Evolutionary conservation across 768 basidiomycete species (phyloP).

Genomic region (Daedaleopsis sinensis): DNA sequence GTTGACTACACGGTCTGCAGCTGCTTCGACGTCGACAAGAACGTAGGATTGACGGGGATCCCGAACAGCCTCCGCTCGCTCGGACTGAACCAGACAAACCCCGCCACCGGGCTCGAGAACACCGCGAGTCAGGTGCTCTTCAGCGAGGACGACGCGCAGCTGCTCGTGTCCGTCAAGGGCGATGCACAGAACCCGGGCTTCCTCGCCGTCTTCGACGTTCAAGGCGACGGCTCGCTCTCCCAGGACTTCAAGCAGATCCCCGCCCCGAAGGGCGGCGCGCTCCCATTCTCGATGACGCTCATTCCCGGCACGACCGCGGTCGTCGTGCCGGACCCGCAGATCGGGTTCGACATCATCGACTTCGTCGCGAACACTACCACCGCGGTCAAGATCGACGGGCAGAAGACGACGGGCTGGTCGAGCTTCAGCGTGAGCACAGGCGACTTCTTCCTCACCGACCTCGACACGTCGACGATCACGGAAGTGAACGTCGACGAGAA

Average conservation of each 20-base stretch:
- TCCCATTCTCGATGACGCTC: conserved; percentile 51
- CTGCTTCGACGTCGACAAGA: conserved; percentile 48
- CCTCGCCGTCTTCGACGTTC: conserved; percentile 54
- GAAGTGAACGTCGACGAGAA: conserved; percentile 51
- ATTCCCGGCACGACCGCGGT: conserved; percentile 34
- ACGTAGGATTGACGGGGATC: conserved; percentile 42
- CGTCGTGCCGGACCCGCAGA: conserved; percentile 32
- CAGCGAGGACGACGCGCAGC: conserved; percentile 44
- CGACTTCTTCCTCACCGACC: conserved; percentile 36
- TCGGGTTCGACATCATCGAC: conserved; percentile 35
- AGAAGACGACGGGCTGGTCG: conserved; percentile 35
- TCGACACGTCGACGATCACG: conserved; percentile 35
- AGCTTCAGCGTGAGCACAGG: conserved; percentile 33
- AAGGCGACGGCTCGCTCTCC: conserved; percentile 46
- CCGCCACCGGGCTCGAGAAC: conserved; percentile 51
- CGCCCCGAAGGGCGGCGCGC: conserved; percentile 43
- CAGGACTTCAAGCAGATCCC: conserved; percentile 39
- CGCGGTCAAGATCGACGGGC: conserved; percentile 29
- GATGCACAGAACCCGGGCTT: conserved; percentile 48
- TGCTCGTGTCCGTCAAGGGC: conserved; percentile 54
- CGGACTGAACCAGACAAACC: conserved; percentile 52
- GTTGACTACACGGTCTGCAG: conserved; percentile 24
- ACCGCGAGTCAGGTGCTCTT: conserved; percentile 51
- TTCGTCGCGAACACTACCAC: conserved; percentile 23
- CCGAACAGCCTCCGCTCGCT: conserved; percentile 46